Evolutionary conservation across 2,329 filamentous ascomycete species (phyloP), one percentile per base, ranked within the genome.

Genomic region (Ceratocystis colombiana): DNA sequence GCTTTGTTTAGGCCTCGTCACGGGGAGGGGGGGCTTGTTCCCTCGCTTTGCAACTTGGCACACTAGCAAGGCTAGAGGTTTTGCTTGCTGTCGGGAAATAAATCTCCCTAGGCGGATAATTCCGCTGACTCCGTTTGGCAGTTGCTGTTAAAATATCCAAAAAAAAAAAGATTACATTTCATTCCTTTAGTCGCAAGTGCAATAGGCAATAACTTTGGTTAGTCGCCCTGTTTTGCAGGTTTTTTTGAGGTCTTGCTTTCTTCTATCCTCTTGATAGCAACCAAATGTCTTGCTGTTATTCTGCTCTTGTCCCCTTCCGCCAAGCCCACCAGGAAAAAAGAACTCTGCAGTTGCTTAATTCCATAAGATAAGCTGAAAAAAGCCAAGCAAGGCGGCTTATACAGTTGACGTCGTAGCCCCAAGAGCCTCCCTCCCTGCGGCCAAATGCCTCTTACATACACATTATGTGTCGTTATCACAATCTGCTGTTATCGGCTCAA

Each of bases 401-500:
- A 33, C 15, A 33, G 17, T 25, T 33, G 53, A 37, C 33, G 33
- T 37, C 33, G 8, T 37, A 12, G 33, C 8, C 33, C 8, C 33
- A 53, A 53, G 20, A 53, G 48, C 48, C 48, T 53, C 53, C 6
- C 28, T 33, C 4, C 28, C 53, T 33, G 5, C 30, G 53, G 53
- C 30, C 53, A 59, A 59, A 59, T 59, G 17, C 53, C 53, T 59
- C 15, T 59, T 20, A 33, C 53, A 15, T 30, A 20, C 46, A 59
- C 22, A 57, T 30, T 17, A 33, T 15, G 12, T 7, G 17, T 17
- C n/a, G 53, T 33, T 59, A 33, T 57, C 53, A 33, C 53, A 57
- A 33, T 30, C 8, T 17, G 1, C 17, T n/a, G 4, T 17, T 59
- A 8, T 59, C 28, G 53, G 33, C 33, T 37, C 33, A 33, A 59